phyloP scores from a whole-genome alignment of 2,329 filamentous ascomycete genomes.

The Beauveria scarabaeidicola region DNA sequence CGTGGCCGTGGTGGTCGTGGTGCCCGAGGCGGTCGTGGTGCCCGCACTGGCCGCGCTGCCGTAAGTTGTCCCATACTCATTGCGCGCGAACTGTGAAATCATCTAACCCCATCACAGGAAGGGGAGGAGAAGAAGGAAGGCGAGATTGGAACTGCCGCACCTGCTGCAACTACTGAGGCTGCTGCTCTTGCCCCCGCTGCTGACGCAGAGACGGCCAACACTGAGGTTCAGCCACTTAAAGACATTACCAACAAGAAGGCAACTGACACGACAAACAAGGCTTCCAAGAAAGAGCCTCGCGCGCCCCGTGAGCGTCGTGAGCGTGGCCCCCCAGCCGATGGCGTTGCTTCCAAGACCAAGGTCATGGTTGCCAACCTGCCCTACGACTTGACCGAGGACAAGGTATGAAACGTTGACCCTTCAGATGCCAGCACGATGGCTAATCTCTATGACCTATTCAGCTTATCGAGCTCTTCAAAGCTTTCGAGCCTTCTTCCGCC shows the following conservation, averaged over 20 bases:
- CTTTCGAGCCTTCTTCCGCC: constrained; percentile 85
- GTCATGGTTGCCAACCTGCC: constrained; percentile 99
- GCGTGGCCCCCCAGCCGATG: constrained; percentile 94
- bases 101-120: constrained; percentile 19
- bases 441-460: constrained; percentile 29
- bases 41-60: constrained; percentile 32
- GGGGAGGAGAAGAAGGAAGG: constrained; percentile 40
- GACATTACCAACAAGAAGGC: constrained; percentile 52
- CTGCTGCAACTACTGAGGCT: constrained; percentile 34
- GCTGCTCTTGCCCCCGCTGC: constrained; percentile 29
- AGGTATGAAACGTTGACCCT: constrained; percentile 46
- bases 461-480: constrained; percentile 96
- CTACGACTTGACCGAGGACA: constrained; percentile 95
- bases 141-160: constrained; percentile 29
- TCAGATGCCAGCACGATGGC: neutral
- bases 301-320: constrained; percentile 53
- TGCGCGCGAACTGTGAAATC: neutral
- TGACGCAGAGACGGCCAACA: constrained; percentile 36
- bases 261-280: constrained; percentile 53
- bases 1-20: constrained; percentile 62
- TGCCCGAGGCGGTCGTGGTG: constrained; percentile 55
- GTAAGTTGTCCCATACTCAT: constrained; percentile 29
- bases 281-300: constrained; percentile 45
- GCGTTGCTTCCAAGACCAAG: constrained; percentile 98
- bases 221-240: constrained; percentile 50